These are phyloP conservation scores for Cinchona pubescens DNA, from an alignment of 257 asterid species.

Conservation along the genomic window DNA sequence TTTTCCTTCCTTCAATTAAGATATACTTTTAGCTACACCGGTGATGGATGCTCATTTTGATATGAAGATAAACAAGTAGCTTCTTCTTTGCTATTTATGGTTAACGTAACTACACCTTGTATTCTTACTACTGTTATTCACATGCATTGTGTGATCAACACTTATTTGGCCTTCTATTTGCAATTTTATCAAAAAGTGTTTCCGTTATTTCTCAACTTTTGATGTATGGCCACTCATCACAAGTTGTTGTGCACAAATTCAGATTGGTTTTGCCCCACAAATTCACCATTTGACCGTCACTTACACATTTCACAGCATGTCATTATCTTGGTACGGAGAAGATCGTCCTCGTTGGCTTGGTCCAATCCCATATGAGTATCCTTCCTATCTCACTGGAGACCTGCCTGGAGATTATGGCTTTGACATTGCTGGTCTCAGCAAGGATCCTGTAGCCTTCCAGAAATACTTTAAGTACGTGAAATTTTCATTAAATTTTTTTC, in stretches of 20 bases:
- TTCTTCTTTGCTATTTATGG: not conserved
- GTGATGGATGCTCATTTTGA: no score
- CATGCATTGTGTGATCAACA: no score
- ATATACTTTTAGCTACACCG: no score
- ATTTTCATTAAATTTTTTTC: slow-evolving; percentile 1
- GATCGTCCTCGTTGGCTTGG: slow-evolving; percentile 97
- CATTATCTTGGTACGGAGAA: slow-evolving; percentile 97
- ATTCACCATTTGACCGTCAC: not conserved
- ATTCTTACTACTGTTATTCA: not conserved
- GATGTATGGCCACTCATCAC: not conserved
- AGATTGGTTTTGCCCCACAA: not conserved
- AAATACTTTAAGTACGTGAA: slow-evolving; percentile 65
- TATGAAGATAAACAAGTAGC: no score
- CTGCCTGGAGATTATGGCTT: slow-evolving; percentile 96
- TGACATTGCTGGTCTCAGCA: slow-evolving; percentile 80
- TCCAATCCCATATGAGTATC: slow-evolving; percentile 77
- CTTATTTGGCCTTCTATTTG: not conserved
- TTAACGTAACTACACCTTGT: no score
- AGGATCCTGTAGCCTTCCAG: slow-evolving; percentile 65
- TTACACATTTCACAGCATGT: slow-evolving; percentile 43
- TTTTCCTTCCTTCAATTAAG: no score
- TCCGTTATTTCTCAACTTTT: not conserved
- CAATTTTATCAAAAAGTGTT: not conserved
- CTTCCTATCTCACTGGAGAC: slow-evolving; percentile 79
- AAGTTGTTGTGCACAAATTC: not conserved